Evolutionary conservation across 352 stramenopile species (phyloP).

Genomic region (Globisporangium lucens): DNA sequence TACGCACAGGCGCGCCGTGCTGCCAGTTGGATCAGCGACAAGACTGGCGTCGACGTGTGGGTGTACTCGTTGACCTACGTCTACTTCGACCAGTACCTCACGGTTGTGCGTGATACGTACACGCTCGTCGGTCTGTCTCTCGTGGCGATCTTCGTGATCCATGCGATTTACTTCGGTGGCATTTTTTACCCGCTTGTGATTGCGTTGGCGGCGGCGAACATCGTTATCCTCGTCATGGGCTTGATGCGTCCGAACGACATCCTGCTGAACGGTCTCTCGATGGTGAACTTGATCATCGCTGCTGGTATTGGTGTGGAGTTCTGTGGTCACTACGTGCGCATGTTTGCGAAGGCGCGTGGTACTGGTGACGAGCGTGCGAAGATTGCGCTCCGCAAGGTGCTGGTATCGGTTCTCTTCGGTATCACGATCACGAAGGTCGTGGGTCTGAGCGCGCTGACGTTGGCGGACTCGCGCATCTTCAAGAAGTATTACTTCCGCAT

Average conservation of each 20-base stretch:
- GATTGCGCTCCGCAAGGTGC: slow-evolving; percentile 32
- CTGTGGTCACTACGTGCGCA: slow-evolving; percentile 69
- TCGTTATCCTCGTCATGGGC: slow-evolving; percentile 51
- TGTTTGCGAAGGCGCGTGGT: slow-evolving; percentile 49
- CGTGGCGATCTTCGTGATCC: slow-evolving; percentile 50
- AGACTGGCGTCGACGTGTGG: slow-evolving; percentile 58
- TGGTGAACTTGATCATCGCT: slow-evolving; percentile 86
- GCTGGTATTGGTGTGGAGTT: slow-evolving; percentile 83
- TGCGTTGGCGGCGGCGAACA: slow-evolving; percentile 40
- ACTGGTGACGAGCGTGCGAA: slow-evolving; percentile 30
- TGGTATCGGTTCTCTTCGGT: slow-evolving; percentile 42
- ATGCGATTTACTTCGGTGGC: slow-evolving; percentile 44
- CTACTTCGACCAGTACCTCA: slow-evolving; percentile 71
- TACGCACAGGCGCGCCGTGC: slow-evolving; percentile 54
- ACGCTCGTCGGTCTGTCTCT: slow-evolving; percentile 46
- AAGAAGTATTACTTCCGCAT: slow-evolving; percentile 92
- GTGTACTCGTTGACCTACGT: slow-evolving; percentile 56
- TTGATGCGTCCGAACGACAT: slow-evolving; percentile 63
- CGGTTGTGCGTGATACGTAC: slow-evolving; percentile 49
- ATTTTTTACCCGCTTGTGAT: slow-evolving; percentile 45
- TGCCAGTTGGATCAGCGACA: slow-evolving; percentile 52
- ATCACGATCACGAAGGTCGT: slow-evolving; percentile 42
- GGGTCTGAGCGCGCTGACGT: slow-evolving; percentile 30
- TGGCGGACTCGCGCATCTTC: slow-evolving; percentile 79
- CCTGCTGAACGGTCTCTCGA: slow-evolving; percentile 77